Evolutionary conservation across 192 early-diverging fungal genomes (phyloP).

Genomic region (Coemansia sp.): DNA sequence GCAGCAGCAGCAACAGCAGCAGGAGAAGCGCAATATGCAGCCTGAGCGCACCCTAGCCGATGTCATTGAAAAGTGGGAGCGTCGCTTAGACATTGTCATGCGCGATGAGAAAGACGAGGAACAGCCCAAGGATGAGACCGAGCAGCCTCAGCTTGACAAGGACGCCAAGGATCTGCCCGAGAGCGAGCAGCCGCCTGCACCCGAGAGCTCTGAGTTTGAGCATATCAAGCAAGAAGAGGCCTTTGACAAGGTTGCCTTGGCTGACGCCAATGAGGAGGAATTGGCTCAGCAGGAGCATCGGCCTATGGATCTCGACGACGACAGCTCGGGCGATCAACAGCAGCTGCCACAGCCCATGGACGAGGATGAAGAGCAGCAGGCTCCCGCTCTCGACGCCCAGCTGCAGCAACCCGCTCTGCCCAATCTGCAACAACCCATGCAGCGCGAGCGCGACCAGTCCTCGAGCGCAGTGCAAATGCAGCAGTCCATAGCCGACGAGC

Average conservation of each 20-base stretch:
- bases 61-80: conserved; percentile 90
- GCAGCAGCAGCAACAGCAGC: conserved; percentile 16
- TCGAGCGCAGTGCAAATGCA: conserved; percentile 40
- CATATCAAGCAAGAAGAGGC: conserved; percentile 74
- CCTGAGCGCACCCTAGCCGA: conserved; percentile 90
- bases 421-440: conserved; percentile 13
- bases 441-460: conserved; percentile 9
- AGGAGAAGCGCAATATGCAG: conserved; percentile 63
- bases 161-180: conserved; percentile 44
- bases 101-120: conserved; percentile 63
- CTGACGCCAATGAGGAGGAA: conserved; percentile 64
- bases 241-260: conserved; percentile 61
- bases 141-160: conserved; percentile 50
- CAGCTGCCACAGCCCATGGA: conserved; percentile 48
- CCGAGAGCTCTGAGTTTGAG: conserved; percentile 46
- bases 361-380: conserved; percentile 13
- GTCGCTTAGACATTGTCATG: conserved; percentile 72
- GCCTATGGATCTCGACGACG: conserved; percentile 66
- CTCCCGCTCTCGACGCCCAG: neutral
- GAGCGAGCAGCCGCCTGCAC: conserved; percentile 12
- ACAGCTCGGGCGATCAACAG: conserved; percentile 53
- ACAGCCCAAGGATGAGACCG: conserved; percentile 34
- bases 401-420: conserved; percentile 7
- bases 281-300: conserved; percentile 43
- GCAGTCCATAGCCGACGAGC: conserved; percentile 45